Base-by-base conservation (phyloP, 1,284 basidiomycete species). In the Cryptococcus floricola region DNA sequence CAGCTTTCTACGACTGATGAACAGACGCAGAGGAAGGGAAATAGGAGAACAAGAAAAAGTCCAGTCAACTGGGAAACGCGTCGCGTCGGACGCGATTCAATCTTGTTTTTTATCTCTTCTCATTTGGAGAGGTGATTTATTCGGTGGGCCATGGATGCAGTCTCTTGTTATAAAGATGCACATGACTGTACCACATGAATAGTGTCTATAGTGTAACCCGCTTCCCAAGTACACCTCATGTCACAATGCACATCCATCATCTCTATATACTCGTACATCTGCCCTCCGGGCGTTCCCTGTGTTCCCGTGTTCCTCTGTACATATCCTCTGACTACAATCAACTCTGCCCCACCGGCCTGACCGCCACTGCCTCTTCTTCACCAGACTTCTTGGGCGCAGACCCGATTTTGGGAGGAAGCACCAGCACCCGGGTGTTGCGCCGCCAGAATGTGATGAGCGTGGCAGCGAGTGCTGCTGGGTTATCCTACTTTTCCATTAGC, bases 361-460 rank as follows among this genome's bases (percentile, higher is more conserved):
- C 82, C 0, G 60, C 65, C 13, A 67, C 59, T 16, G 52, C 39
- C 39, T 44, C 16, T 37, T 57, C 9, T 46, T 5, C 18, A 45
- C 42, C 6, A 57, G 48, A 14, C 82, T 85, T 18, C 9, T 73
- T 73, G 34, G 41, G 44, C 31, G 53, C 52, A 16, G 31, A 34
- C 6, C 59, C 59, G 14, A 80, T 71, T 52, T 80, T 78, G 25
- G 77, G 75, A 6, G 75, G 73, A 0, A 78, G 65, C 2, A 85
- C 80, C 5, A 87, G 71, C 1, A 88, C 82, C 28, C 85, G 79
- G 59, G 96, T 91, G 70, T 98, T 96, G 48, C 94, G 79, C 67
- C 82, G 83, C 91, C 92, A 97, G 72, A 98, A 98, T 49, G 90
- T 87, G 3, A 91, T 82, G 45, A 98, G 71, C 31, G 89, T 84